Conservation (phyloP, 164 flowering plant genomes). For the Nelumbo lutea region DNA sequence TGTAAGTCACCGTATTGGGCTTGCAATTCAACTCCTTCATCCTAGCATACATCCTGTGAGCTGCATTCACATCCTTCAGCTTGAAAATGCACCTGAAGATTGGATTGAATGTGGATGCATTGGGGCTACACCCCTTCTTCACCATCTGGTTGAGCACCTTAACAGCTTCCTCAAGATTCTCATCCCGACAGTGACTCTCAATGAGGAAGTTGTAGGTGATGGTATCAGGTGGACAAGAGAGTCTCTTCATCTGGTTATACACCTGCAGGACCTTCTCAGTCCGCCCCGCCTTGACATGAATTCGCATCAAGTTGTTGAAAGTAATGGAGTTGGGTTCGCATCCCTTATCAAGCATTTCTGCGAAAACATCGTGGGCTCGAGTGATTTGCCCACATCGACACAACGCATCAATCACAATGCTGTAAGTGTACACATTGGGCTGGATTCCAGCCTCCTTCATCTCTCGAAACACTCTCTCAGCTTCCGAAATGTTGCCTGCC, state of each 20-base stretch:
- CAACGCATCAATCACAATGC: constrained; percentile 72
- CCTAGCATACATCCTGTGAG: constrained; percentile 62
- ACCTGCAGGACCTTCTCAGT: constrained; percentile 85
- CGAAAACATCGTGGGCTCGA: constrained; percentile 79
- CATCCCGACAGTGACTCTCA: constrained; percentile 68
- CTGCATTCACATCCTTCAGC: constrained; percentile 68
- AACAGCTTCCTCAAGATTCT: constrained; percentile 53
- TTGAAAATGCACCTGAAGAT: constrained; percentile 58
- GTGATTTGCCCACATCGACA: constrained; percentile 80
- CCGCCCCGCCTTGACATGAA: constrained; percentile 75
- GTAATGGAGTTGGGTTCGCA: constrained; percentile 68
- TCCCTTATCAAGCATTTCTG: constrained; percentile 80
- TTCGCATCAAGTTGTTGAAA: constrained; percentile 81
- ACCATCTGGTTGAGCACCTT: constrained; percentile 68
- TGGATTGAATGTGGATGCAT: constrained; percentile 65
- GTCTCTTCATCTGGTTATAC: constrained; percentile 83
- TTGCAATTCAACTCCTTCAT: constrained; percentile 72
- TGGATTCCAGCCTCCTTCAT: constrained; percentile 68
- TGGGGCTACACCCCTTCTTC: constrained; percentile 49
- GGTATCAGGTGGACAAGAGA: constrained; percentile 53
- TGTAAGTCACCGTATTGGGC: constrained; percentile 74
- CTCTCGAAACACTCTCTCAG: constrained; percentile 74
- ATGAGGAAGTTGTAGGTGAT: constrained; percentile 82
- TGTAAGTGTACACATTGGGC: constrained; percentile 86
- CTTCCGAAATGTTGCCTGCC: constrained; percentile 61